A percentile compares a stretch with the other conserved stretches of the same genome.
Evolutionary conservation across 1,284 basidiomycete genomes (phyloP).

Genomic region (Sanghuangporus weigelae): DNA sequence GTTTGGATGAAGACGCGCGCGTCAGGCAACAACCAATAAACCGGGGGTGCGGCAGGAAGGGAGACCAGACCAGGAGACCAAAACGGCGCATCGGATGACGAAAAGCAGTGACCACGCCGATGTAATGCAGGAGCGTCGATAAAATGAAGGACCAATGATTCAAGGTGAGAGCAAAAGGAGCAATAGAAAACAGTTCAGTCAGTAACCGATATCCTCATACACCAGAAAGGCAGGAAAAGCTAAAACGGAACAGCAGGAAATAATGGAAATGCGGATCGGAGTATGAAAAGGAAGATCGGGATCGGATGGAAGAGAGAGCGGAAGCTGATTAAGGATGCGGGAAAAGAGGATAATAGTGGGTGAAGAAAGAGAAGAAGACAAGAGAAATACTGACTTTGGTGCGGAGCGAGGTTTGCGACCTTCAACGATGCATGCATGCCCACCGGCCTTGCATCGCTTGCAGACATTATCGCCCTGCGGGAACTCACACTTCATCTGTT

Average conservation of each 20-base stretch:
- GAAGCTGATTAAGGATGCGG: neutral
- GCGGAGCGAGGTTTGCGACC: conserved; percentile 69
- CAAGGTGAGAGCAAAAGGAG: neutral
- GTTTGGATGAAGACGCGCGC: neutral
- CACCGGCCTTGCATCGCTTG: conserved; percentile 61
- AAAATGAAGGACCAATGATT: neutral
- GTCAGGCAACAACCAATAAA: neutral
- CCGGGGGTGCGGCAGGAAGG: neutral
- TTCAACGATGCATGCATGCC: conserved; percentile 73
- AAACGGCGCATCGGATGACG: conserved; percentile 19
- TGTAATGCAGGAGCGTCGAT: neutral
- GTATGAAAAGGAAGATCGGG: neutral
- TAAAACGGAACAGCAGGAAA: conserved; percentile 17
- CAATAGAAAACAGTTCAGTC: neutral
- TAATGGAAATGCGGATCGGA: neutral
- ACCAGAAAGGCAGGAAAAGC: conserved; percentile 18
- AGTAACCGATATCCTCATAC: neutral
- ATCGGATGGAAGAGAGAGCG: neutral
- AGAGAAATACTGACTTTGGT: conserved; percentile 61
- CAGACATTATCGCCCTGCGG: conserved; percentile 62
- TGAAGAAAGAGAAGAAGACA: conserved; percentile 4
- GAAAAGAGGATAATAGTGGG: neutral
- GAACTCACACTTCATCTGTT: conserved; percentile 78
- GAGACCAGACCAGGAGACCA: neutral
- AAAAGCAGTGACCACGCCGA: neutral